phyloP scores from a whole-genome alignment of 2,329 filamentous ascomycete species.

The Hortaea werneckii region DNA sequence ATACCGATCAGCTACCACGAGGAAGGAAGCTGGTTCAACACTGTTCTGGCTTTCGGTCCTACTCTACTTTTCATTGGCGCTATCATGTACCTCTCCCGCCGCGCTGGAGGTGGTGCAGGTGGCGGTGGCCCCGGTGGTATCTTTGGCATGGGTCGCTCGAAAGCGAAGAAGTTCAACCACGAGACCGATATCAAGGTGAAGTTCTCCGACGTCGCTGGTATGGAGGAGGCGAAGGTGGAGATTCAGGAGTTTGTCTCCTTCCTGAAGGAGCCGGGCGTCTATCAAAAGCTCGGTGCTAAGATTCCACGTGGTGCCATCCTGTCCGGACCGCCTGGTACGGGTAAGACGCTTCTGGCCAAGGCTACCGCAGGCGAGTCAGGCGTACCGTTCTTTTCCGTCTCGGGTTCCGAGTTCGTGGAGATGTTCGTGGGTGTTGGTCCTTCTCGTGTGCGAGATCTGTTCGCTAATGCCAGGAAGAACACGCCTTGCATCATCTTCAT shows the following conservation, averaged over 20 bases:
- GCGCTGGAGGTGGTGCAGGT: slow-evolving; percentile 55
- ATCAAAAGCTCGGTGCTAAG: slow-evolving; percentile 90
- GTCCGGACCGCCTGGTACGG: slow-evolving; percentile 93
- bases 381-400: slow-evolving; percentile 96
- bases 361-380: slow-evolving; percentile 94
- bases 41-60: slow-evolving; percentile 72
- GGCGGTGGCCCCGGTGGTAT: slow-evolving; percentile 62
- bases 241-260: slow-evolving; percentile 99
- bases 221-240: slow-evolving; percentile 95
- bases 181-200: slow-evolving; percentile 95
- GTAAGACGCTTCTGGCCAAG: slow-evolving; percentile 95
- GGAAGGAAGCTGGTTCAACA: slow-evolving; percentile 63
- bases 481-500: slow-evolving; percentile 99
- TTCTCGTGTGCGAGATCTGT: slow-evolving; percentile 87
- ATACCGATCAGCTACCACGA: slow-evolving; percentile 84
- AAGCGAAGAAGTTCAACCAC: slow-evolving; percentile 94
- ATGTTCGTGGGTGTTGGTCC: slow-evolving; percentile 99
- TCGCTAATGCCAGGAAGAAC: slow-evolving; percentile 88
- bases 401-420: slow-evolving; percentile 96
- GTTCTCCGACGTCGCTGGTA: slow-evolving; percentile 90
- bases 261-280: slow-evolving; percentile 83
- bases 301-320: slow-evolving; percentile 95
- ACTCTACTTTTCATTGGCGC: slow-evolving; percentile 77
- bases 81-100: slow-evolving; percentile 67
- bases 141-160: slow-evolving; percentile 92